phyloP scores from a whole-genome alignment of 768 basidiomycete species.

The Astraeus odoratus region DNA sequence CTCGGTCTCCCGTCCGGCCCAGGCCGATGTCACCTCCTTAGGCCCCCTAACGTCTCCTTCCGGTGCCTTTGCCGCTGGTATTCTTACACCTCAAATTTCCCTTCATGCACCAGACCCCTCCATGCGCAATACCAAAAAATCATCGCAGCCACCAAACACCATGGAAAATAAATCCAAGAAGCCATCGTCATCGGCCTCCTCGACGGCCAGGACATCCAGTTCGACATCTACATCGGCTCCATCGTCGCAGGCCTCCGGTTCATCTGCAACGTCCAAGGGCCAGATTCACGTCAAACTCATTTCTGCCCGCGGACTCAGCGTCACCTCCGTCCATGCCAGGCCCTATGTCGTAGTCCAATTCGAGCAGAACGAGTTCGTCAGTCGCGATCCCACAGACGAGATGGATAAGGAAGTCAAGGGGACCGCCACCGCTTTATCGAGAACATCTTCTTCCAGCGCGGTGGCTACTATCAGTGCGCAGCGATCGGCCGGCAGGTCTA shows the following conservation, averaged over 20 bases:
- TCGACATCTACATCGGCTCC: conserved; percentile 11
- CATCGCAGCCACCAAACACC: conserved; percentile 22
- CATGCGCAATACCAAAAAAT: conserved; percentile 57
- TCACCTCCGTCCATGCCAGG: conserved; percentile 53
- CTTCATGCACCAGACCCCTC: conserved; percentile 83
- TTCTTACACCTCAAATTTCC: conserved; percentile 59
- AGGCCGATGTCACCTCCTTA: conserved; percentile 34
- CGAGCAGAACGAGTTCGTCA: conserved; percentile 98
- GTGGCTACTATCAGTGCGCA: conserved; percentile 46
- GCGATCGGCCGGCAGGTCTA: conserved; percentile 37
- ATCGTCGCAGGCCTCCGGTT: conserved; percentile 20
- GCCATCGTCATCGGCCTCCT: conserved; percentile 36
- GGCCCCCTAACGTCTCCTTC: conserved; percentile 42
- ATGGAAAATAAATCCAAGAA: conserved; percentile 32
- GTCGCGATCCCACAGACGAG: conserved; percentile 81
- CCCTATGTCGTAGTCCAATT: conserved; percentile 98
- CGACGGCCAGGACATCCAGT: conserved; percentile 29
- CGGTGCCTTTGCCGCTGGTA: conserved; percentile 42
- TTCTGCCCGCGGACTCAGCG: conserved; percentile 77
- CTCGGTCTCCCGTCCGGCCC: conserved; percentile 16
- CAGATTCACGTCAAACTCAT: conserved; percentile 97
- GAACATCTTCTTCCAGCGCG: conserved; percentile 56
- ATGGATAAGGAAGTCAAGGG: conserved; percentile 87
- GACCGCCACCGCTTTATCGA: conserved; percentile 50
- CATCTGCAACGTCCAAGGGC: conserved; percentile 43